Evolutionary conservation across 1,284 basidiomycete genomes (phyloP).

Genomic region (Anthracocystis walkeri): DNA sequence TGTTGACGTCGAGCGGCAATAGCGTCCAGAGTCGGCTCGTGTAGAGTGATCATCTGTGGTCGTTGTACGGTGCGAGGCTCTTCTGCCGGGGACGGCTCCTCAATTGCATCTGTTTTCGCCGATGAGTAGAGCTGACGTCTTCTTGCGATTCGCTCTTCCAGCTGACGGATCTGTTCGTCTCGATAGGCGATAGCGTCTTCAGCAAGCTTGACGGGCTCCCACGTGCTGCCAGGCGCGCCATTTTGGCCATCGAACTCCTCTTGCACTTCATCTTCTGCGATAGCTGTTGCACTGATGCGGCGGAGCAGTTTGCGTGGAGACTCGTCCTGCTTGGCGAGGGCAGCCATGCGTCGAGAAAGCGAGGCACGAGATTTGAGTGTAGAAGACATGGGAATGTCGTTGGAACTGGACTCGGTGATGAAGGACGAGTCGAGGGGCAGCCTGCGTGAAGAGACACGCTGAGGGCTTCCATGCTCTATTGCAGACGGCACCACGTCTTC

Average conservation of each 20-base stretch:
- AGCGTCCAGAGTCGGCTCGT: conserved; percentile 41
- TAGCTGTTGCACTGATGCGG: conserved; percentile 54
- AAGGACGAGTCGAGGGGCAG: conserved; percentile 43
- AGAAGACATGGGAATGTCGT: conserved; percentile 47
- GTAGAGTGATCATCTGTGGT: conserved; percentile 47
- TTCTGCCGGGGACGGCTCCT: neutral
- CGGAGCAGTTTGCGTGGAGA: conserved; percentile 58
- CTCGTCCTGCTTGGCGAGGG: conserved; percentile 30
- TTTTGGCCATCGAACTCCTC: conserved; percentile 37
- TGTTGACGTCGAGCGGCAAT: conserved; percentile 10
- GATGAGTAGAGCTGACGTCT: conserved; percentile 30
- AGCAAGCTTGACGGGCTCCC: conserved; percentile 15
- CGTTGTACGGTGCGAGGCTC: conserved; percentile 26
- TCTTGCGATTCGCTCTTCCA: conserved; percentile 41
- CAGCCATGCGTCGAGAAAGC: conserved; percentile 31
- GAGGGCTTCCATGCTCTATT: conserved; percentile 38
- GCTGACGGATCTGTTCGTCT: conserved; percentile 43
- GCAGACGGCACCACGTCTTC: conserved; percentile 24
- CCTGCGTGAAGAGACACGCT: conserved; percentile 32
- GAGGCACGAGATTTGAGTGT: conserved; percentile 47
- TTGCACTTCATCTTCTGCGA: conserved; percentile 50
- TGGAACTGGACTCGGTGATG: conserved; percentile 31
- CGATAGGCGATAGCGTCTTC: conserved; percentile 37
- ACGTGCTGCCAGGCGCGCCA: neutral
- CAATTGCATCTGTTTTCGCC: conserved; percentile 8